Evolutionary conservation across 2,329 filamentous ascomycete genomes (phyloP).

Genomic region (Periconia digitata): DNA sequence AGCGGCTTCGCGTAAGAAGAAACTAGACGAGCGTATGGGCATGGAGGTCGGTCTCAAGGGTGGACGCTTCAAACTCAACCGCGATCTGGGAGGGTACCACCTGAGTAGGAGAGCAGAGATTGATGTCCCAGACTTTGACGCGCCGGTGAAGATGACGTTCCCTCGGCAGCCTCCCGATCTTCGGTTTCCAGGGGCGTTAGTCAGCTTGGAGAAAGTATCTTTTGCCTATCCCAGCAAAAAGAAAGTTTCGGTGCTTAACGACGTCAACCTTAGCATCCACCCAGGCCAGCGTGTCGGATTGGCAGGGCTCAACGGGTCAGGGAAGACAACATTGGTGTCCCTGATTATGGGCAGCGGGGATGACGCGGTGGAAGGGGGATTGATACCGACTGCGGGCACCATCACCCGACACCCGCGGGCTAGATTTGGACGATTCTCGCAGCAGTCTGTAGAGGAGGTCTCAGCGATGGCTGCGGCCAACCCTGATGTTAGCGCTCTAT

Average conservation of each 20-base stretch:
- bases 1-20: constrained; percentile 81
- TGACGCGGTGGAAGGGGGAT: constrained; percentile 15
- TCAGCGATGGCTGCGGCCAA: constrained; percentile 57
- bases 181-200: constrained; percentile 71
- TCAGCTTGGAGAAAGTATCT: constrained; percentile 69
- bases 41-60: constrained; percentile 72
- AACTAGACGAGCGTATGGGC: constrained; percentile 79
- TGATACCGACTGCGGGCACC: constrained; percentile 62
- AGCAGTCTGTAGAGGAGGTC: constrained; percentile 73
- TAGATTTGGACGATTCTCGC: constrained; percentile 75
- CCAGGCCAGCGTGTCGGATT: constrained; percentile 75
- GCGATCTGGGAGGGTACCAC: constrained; percentile 61
- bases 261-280: constrained; percentile 68
- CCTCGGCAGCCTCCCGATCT: constrained; percentile 66
- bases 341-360: constrained; percentile 61
- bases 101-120: constrained; percentile 64
- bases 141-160: constrained; percentile 60
- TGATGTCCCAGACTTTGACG: constrained; percentile 65
- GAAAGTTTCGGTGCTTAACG: constrained; percentile 56
- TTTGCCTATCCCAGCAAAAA: constrained; percentile 62
- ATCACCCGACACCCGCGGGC: constrained; percentile 68
- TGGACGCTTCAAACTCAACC: constrained; percentile 76
- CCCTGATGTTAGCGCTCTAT: constrained; percentile 63
- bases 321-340: constrained; percentile 77
- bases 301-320: constrained; percentile 76